Evolutionary conservation across 306 rosid species (phyloP).

Genomic region (Hippophae rhamnoides): DNA sequence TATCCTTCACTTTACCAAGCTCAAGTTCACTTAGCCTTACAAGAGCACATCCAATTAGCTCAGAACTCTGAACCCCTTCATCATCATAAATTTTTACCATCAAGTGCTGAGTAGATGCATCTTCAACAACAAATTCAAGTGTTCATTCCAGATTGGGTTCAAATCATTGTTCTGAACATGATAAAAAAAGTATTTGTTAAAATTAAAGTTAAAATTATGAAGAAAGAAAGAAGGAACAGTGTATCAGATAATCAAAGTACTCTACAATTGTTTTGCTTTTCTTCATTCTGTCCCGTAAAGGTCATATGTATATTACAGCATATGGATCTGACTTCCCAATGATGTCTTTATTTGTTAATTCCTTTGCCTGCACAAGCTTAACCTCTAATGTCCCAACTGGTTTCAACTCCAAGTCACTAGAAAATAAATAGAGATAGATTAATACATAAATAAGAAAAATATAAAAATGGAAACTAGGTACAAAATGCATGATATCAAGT

Average conservation of each 20-base stretch:
- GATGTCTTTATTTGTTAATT: constrained; percentile 79
- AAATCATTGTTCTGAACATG: constrained; percentile 74
- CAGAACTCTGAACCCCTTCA: constrained; percentile 76
- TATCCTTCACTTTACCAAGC: constrained; percentile 90
- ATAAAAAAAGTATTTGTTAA: constrained; percentile 6
- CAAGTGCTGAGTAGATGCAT: constrained; percentile 74
- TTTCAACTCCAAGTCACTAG: constrained; percentile 89
- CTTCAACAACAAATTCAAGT: constrained; percentile 88
- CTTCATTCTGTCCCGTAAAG: constrained; percentile 70
- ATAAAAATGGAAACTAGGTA: no score
- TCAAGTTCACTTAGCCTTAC: constrained; percentile 58
- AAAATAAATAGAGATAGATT: constrained; percentile 22
- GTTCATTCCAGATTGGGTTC: constrained; percentile 96
- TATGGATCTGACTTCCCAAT: constrained; percentile 95
- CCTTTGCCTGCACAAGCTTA: constrained; percentile 97
- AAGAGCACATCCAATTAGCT: constrained; percentile 63
- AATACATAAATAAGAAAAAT: constrained; percentile 5
- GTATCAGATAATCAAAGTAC: constrained; percentile 15
- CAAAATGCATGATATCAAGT: constrained; percentile 5
- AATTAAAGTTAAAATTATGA: constrained; percentile 2
- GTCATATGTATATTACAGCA: constrained; percentile 68
- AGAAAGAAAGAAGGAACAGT: background rate
- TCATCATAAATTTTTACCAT: constrained; percentile 62
- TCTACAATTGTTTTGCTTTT: constrained; percentile 83
- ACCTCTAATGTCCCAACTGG: constrained; percentile 88